phyloP scores from a whole-genome alignment of 352 stramenopile genomes.

The Phytopythium litorale region DNA sequence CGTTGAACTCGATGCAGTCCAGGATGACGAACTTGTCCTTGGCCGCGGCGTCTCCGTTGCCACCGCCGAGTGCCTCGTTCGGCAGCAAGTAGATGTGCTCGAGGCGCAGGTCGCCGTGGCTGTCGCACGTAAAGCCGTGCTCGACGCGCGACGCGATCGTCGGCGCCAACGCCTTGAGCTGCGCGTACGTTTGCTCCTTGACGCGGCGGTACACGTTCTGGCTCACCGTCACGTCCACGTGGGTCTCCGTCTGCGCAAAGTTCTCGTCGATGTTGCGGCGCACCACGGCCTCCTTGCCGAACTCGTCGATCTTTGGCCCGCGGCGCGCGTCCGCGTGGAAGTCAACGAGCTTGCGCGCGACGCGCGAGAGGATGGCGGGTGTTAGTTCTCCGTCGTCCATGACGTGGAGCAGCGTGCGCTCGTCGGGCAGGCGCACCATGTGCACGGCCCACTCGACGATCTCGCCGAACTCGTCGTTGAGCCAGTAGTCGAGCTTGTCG shows the following conservation, averaged over 20 bases:
- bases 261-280: conserved; percentile 71
- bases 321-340: conserved; percentile 58
- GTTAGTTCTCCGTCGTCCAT: conserved; percentile 34
- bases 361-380: conserved; percentile 28
- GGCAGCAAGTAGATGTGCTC: conserved; percentile 62
- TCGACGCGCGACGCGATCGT: conserved; percentile 44
- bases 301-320: conserved; percentile 50
- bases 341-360: conserved; percentile 40
- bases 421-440: conserved; percentile 59
- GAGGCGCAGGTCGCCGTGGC: conserved; percentile 60
- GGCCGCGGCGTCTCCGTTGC: background rate
- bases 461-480: conserved; percentile 62
- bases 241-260: conserved; percentile 49
- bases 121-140: conserved; percentile 61
- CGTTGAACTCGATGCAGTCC: conserved; percentile 81
- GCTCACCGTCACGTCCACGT: conserved; percentile 46
- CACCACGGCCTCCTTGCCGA: conserved; percentile 47
- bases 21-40: conserved; percentile 40
- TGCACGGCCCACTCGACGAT: conserved; percentile 77
- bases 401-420: conserved; percentile 38
- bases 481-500: conserved; percentile 52
- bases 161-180: conserved; percentile 34
- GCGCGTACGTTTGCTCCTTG: conserved; percentile 45
- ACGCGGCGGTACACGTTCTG: conserved; percentile 43
- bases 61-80: background rate